Evolutionary conservation across 805 yeast genomes (phyloP).

Genomic region (Yarrowia osloensis): DNA sequence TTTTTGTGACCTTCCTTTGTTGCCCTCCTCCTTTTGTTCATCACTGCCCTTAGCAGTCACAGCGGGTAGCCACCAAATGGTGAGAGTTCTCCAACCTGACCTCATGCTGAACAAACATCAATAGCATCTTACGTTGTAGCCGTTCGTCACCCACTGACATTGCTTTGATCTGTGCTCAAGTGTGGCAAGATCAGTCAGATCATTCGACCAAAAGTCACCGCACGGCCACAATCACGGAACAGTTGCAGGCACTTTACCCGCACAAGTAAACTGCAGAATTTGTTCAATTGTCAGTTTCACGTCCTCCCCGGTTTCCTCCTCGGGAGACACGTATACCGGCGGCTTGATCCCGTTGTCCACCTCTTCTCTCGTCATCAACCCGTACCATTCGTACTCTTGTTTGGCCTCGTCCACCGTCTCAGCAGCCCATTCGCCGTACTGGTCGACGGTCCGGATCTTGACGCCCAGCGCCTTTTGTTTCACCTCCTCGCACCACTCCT

Average conservation of each 20-base stretch:
- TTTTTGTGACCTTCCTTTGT: too few species aligned
- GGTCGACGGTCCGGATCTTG: constrained; percentile 52
- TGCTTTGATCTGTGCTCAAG: too few species aligned
- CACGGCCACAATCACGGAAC: too few species aligned
- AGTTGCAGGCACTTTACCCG: constrained; percentile 4
- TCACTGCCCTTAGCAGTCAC: too few species aligned
- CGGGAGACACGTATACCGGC: neutral
- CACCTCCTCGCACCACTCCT: constrained; percentile 71
- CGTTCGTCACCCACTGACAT: too few species aligned
- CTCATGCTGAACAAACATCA: too few species aligned
- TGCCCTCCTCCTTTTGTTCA: too few species aligned
- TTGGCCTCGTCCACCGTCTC: constrained; percentile 54
- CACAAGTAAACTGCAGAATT: constrained; percentile 21
- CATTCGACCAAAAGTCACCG: too few species aligned
- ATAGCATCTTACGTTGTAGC: too few species aligned
- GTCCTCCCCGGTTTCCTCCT: neutral
- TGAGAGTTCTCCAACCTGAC: too few species aligned
- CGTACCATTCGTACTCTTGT: constrained; percentile 62
- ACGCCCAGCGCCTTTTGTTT: constrained; percentile 42
- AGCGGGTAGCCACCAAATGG: too few species aligned
- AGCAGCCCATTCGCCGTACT: constrained; percentile 69
- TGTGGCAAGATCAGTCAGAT: too few species aligned
- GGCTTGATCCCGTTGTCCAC: constrained; percentile 39
- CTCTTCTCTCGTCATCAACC: constrained; percentile 59
- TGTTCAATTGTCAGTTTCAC: constrained; percentile 14